Evolutionary conservation across 1,284 basidiomycete species (phyloP), one percentile per base, ranked within the genome.

Genomic region (Sporisorium iseilematis-ciliati): DNA sequence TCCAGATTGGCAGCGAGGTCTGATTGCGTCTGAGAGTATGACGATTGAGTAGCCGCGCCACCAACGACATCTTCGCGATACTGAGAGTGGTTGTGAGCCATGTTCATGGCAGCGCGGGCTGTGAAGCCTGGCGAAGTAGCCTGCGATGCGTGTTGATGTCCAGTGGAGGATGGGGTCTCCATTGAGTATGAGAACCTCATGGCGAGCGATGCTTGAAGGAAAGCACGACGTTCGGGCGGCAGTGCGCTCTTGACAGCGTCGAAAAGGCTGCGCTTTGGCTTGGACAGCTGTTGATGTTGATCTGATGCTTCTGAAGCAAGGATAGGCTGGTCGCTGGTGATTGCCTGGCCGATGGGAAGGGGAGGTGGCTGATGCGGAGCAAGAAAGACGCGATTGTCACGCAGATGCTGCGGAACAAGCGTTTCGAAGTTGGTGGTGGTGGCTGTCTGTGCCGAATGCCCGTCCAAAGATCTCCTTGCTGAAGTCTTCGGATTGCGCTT

Each of bases 201-300:
- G 16, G 42, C 43, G 25, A 74, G 29, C 8, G 65, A 65, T 8
- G 61, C 62, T 16, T 74, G 60, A 0, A 74, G 52, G 0, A 74
- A 43, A 12, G 65, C 60, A 8, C 71, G 57, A 49, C 71, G 49
- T 25, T 67, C 71, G 21, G 65, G 71, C 2, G 65, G 65, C 35
- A 74, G 53, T 1, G 71, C 65, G 18, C 65, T 46, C 40, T 59
- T 74, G 53, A 74, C 57, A 1, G 61, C 61, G 26, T 74, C 65
- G 25, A 50, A 51, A 16, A 74, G 56, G 20, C 18, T 48, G 8
- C 57, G 12, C 23, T 50, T 72, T 14, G 58, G 53, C 43, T n/a
- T 66, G 4, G 31, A 12, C 4, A 18, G 26, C 3, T 16, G 11
- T 8, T 35, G 5, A 0, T 29, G 46, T 16, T 54, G 42, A 2